Base-by-base conservation (phyloP, 192 early-diverging fungal genomes). In the Irineochytrium annulatum region DNA sequence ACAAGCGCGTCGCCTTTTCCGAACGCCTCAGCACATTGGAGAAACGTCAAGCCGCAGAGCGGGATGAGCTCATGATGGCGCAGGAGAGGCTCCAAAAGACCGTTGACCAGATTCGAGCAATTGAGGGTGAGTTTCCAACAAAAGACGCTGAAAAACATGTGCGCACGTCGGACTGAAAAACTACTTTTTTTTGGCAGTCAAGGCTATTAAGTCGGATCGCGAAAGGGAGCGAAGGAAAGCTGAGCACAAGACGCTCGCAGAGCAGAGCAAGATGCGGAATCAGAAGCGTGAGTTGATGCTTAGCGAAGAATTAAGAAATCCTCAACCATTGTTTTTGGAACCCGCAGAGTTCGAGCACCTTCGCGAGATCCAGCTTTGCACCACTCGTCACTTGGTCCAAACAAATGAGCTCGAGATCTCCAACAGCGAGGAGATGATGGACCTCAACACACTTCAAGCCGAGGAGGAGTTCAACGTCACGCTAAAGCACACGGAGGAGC, bases 351-450 rank as follows among this genome's bases (percentile, higher is more conserved):
- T 45, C 20, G 63, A 65, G 48, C 56, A 57, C 29, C 37, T 65
- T 8, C 55, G 63, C 17, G 63, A 65, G 35, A 20, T 58, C 19
- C 63, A 65, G 34, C 35, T 65, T 16, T 58, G 54, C 43, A 65
- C 57, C 24, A 44, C 52, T 31, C 28, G 63, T 26, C 63, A 65
- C 32, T 16, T 58, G 8, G 43, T 32, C 33, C 55, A 57, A 52
- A 57, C n/a, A n/a, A 65, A 65, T 22, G 63, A 65, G 24, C 37
- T 65, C n/a, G 63, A 65, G 34, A 41, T 65, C 55, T 49, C 27
- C 43, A 30, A 33, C 30, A 44, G 35, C 31, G 63, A 65, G 52
- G 63, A 65, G 31, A 19, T 58, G 20, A 55, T 58, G 34, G 63
- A 65, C 14, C 30, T 65, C 27, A 16, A 34, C 6, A 45, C 45